These are phyloP conservation scores for Fraxinus sp. DNA, from an alignment of 305 asterid genomes.

Conservation along the genomic window DNA sequence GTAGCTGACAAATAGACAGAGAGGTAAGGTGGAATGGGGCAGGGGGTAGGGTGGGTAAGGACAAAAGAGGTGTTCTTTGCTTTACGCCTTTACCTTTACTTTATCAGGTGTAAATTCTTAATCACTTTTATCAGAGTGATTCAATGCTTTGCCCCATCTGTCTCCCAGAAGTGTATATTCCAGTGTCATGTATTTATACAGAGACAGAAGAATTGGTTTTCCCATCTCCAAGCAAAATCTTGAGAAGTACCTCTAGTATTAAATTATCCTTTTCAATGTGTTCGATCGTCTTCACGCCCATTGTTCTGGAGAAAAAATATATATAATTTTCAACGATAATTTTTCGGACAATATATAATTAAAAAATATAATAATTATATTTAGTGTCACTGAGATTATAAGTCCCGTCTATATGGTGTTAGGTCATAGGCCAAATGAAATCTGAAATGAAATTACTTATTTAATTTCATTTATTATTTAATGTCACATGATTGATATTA, in stretches of 20 bases:
- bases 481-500: too few relatives aligned
- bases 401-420: too few relatives aligned
- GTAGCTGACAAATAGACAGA: constrained; percentile 19
- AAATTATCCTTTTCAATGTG: neutral
- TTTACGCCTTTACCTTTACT: constrained; percentile 23
- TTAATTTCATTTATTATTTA: too few relatives aligned
- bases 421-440: too few relatives aligned
- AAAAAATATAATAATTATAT: too few relatives aligned
- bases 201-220: neutral
- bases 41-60: neutral
- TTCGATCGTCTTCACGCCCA: neutral
- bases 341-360: too few relatives aligned
- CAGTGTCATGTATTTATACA: neutral
- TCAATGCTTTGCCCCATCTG: neutral
- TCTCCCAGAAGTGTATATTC: neutral
- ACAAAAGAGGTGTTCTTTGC: constrained; percentile 3
- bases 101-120: constrained; percentile 25
- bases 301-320: too few relatives aligned
- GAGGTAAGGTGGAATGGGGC: neutral
- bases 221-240: neutral
- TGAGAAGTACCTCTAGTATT: neutral
- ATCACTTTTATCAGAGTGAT: constrained; percentile 15
- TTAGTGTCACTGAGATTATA: too few relatives aligned
- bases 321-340: too few relatives aligned
- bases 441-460: too few relatives aligned